A percentile compares a stretch with the other conserved stretches of the same genome.
Evolutionary conservation across 179 eudicot genomes (phyloP).

Genomic region (Silene coronaria): DNA sequence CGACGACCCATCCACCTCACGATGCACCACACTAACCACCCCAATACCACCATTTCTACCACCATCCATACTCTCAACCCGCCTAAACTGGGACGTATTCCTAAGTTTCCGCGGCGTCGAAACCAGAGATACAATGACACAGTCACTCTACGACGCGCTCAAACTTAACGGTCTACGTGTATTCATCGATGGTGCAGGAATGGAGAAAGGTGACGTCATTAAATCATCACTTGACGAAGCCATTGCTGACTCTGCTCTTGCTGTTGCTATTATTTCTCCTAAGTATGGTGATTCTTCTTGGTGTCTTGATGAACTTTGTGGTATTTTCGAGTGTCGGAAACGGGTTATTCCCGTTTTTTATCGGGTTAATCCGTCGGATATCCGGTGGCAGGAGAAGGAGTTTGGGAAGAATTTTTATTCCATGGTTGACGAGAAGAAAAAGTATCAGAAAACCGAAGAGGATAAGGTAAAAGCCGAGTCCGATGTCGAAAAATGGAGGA

Average conservation of each 20-base stretch:
- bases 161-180: constrained; percentile 15
- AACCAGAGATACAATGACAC: constrained; percentile 32
- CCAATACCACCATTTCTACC: constrained; percentile 26
- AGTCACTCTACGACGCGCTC: constrained; percentile 15
- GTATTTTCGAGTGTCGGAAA: constrained; percentile 20
- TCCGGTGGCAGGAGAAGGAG: constrained; percentile 27
- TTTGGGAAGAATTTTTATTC: constrained; percentile 21
- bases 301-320: constrained; percentile 35
- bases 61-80: constrained; percentile 26
- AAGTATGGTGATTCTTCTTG: constrained; percentile 33
- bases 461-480: not conserved
- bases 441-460: not conserved
- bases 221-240: constrained; percentile 20
- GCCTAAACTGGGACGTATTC: constrained; percentile 44
- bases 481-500: constrained; percentile 30
- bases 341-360: not conserved
- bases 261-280: constrained; percentile 30
- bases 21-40: not conserved
- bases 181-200: constrained; percentile 31
- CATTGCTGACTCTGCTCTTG: constrained; percentile 35
- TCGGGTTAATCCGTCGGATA: constrained; percentile 32
- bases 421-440: not conserved
- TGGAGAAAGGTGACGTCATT: constrained; percentile 29
- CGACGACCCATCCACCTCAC: not conserved
- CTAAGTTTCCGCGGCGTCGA: constrained; percentile 45